phyloP scores from a whole-genome alignment of 345 rosid genomes.

The Acer yangbiense region DNA sequence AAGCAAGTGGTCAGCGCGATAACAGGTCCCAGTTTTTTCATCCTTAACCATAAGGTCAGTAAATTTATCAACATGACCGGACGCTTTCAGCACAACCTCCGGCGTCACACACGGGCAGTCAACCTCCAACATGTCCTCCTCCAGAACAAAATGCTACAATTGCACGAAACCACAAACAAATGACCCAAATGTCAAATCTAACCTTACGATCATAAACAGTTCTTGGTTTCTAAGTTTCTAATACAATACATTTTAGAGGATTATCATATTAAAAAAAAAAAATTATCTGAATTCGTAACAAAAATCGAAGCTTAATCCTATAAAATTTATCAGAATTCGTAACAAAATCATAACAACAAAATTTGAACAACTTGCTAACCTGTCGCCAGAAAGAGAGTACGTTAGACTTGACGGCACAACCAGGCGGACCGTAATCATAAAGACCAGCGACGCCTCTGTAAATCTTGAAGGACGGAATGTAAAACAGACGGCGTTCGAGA shows the following conservation, averaged over 20 bases:
- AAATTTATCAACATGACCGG: constrained; percentile 97
- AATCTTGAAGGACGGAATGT: constrained; percentile 82
- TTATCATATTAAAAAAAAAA: no score
- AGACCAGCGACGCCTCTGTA: constrained; percentile 94
- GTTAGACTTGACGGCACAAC: constrained; percentile 83
- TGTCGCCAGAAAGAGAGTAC: constrained; percentile 95
- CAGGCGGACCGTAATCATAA: constrained; percentile 93
- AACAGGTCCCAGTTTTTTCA: constrained; percentile 78
- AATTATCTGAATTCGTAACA: no score
- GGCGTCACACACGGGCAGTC: constrained; percentile 98
- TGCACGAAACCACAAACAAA: no score
- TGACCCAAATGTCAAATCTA: no score
- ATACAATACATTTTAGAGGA: no score
- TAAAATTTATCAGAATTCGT: background rate
- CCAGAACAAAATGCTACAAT: constrained; percentile 84
- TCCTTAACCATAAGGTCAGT: constrained; percentile 99
- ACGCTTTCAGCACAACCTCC: constrained; percentile 89
- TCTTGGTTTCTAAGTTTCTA: background rate
- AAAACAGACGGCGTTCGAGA: constrained; percentile 80
- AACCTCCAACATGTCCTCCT: constrained; percentile 95
- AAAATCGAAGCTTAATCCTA: no score
- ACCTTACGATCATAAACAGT: no score
- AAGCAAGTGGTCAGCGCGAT: constrained; percentile 89
- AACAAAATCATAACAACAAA: background rate
- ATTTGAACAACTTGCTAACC: constrained; percentile 35